Evolutionary conservation across 345 rosid species (phyloP).

Genomic region (thale cress (Arabidopsis thaliana)): TAIR10.1 NC_003071.7:13700501-13701000

Average conservation of each 20-base stretch:
- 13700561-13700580: constrained; percentile 3
- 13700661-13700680: not conserved
- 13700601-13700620: not conserved
- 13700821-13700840: no score
- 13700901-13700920: constrained; percentile 2
- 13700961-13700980: not conserved
- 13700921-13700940: constrained; percentile 9
- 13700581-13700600: constrained; percentile 6
- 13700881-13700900: constrained; percentile 5
- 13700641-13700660: not conserved
- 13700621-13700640: constrained; percentile 5
- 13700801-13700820: no score
- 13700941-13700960: not conserved
- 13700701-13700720: no score
- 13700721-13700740: no score
- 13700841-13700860: not conserved
- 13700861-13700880: not conserved
- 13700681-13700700: no score
- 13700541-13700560: constrained; percentile 25
- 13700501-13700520: constrained; percentile 12
- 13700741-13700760: no score
- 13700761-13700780: no score
- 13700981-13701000: not conserved
- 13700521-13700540: constrained; percentile 7
- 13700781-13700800: no score